phyloP scores from a whole-genome alignment of 2,329 filamentous ascomycete species.

The Hymenoscyphus scutula region DNA sequence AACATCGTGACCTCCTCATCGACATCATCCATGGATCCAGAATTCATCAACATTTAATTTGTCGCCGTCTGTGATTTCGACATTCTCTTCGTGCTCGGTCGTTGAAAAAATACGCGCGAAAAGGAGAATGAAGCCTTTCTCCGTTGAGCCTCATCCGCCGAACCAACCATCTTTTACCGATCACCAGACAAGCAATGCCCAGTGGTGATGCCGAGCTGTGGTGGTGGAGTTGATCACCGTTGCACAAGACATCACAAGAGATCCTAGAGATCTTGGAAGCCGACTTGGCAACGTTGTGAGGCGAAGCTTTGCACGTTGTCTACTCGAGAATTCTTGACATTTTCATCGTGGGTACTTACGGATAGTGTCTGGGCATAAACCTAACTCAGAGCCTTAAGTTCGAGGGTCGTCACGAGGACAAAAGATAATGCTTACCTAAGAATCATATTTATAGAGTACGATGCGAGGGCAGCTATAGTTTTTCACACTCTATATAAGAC shows the following conservation, averaged over 20 bases:
- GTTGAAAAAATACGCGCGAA: not conserved
- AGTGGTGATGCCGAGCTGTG: not conserved
- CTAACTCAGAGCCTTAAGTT: no score
- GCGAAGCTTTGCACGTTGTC: no score
- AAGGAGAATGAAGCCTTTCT: not conserved
- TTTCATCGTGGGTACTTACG: no score
- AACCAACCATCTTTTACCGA: not conserved
- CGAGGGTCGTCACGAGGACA: no score
- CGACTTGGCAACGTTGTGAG: not conserved
- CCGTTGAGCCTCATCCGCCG: not conserved
- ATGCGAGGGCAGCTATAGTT: no score
- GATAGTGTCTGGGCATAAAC: no score
- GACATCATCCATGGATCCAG: not conserved
- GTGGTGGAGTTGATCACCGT: not conserved
- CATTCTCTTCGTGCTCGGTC: not conserved
- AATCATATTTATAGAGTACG: no score
- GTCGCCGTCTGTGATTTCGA: not conserved
- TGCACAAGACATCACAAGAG: no score
- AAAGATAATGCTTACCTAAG: no score
- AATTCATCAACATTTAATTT: not conserved
- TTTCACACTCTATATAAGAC: no score
- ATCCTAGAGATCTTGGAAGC: not conserved
- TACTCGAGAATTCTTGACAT: no score
- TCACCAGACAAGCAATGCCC: constrained; percentile 1
- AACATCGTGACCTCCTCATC: not conserved